Evolutionary conservation across 2,329 filamentous ascomycete species (phyloP).

Genomic region (Diaporthe humulicola): DNA sequence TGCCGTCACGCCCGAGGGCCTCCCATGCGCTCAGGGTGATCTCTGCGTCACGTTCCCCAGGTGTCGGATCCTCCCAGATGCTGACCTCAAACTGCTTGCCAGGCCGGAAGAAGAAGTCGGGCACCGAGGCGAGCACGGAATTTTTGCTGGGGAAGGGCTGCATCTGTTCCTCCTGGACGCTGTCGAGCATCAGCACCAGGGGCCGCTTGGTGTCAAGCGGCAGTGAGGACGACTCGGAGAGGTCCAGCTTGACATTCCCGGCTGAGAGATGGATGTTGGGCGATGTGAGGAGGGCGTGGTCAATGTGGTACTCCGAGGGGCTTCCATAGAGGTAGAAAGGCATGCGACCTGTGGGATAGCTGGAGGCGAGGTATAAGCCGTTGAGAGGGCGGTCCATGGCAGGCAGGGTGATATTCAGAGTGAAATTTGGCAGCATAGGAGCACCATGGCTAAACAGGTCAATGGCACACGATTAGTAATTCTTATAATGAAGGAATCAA

Average conservation of each 20-base stretch:
- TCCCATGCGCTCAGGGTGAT: constrained; percentile 1
- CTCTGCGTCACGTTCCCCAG: neutral
- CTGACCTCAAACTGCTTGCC: constrained; percentile 47
- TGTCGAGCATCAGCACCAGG: constrained; percentile 40
- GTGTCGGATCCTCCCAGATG: constrained; percentile 47
- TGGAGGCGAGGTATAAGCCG: constrained; percentile 48
- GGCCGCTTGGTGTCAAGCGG: constrained; percentile 48
- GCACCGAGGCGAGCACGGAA: constrained; percentile 37
- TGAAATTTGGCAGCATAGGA: neutral
- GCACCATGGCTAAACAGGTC: neutral
- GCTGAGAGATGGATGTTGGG: constrained; percentile 51
- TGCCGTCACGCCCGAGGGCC: constrained; percentile 39
- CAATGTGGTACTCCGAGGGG: constrained; percentile 52
- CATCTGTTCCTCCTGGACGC: constrained; percentile 52
- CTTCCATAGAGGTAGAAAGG: constrained; percentile 61
- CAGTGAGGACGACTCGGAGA: constrained; percentile 25
- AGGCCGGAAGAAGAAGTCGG: constrained; percentile 50
- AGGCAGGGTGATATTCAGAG: neutral
- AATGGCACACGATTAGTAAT: neutral
- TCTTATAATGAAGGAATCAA: neutral
- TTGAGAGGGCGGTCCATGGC: constrained; percentile 50
- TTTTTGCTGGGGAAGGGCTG: constrained; percentile 52
- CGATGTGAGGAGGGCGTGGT: constrained; percentile 57
- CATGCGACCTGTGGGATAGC: constrained; percentile 54
- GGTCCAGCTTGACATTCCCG: neutral